phyloP scores from a whole-genome alignment of 345 rosid genomes.

The Acer negundo region DNA sequence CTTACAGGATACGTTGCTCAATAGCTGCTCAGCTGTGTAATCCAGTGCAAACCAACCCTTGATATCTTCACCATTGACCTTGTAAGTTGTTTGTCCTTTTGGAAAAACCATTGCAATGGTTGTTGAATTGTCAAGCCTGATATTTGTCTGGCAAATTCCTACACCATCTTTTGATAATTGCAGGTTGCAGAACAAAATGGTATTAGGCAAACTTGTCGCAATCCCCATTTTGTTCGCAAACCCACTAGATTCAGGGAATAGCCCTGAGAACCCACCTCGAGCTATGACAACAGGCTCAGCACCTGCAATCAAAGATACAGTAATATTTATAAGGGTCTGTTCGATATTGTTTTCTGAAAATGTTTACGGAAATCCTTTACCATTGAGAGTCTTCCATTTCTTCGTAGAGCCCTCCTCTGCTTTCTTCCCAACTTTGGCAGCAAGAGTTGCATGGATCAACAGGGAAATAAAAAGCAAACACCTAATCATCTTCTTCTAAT shows the following conservation, averaged over 20 bases:
- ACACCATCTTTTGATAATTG: conserved; percentile 68
- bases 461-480: conserved; percentile 45
- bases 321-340: neutral
- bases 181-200: conserved; percentile 61
- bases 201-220: conserved; percentile 27
- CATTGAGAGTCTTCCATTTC: conserved; percentile 67
- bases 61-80: conserved; percentile 56
- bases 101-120: conserved; percentile 39
- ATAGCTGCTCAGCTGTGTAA: conserved; percentile 34
- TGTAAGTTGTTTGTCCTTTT: conserved; percentile 39
- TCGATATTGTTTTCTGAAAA: neutral
- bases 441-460: conserved; percentile 38
- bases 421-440: conserved; percentile 18
- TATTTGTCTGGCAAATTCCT: conserved; percentile 65
- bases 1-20: conserved; percentile 43
- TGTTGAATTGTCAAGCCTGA: conserved; percentile 64
- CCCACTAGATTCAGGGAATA: conserved; percentile 67
- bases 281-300: conserved; percentile 61
- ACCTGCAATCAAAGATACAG: conserved; percentile 41
- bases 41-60: conserved; percentile 72
- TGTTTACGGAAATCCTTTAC: conserved; percentile 19
- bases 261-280: conserved; percentile 82
- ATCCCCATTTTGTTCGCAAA: conserved; percentile 46
- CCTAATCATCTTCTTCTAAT: conserved; percentile 50
- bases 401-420: conserved; percentile 22